These are phyloP conservation scores for Diaporthe australafricana DNA, from an alignment of 2,329 filamentous ascomycete species.

Conservation along the genomic window DNA sequence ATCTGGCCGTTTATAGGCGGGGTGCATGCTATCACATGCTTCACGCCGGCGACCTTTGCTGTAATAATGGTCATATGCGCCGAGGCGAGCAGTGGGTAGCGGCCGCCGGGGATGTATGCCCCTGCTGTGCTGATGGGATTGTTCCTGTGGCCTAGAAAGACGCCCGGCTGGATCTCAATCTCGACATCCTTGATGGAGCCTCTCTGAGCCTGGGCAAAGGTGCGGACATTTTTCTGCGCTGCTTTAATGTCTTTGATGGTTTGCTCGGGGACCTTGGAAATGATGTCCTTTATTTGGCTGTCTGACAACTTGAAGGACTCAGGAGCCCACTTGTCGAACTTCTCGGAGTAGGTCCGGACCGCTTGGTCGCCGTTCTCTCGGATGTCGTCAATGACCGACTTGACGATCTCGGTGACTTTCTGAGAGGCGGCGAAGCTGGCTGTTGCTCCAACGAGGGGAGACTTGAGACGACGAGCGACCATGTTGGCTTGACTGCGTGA, in stretches of 20 bases:
- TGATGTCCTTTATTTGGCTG: slow-evolving; percentile 56
- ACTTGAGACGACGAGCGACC: slow-evolving; percentile 34
- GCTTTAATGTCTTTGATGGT: slow-evolving; percentile 52
- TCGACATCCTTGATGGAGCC: slow-evolving; percentile 61
- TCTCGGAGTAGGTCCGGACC: slow-evolving; percentile 60
- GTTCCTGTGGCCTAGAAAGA: slow-evolving; percentile 63
- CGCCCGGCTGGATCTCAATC: slow-evolving; percentile 60
- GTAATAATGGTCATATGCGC: slow-evolving; percentile 68
- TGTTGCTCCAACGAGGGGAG: slow-evolving; percentile 28
- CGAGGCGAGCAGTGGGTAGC: slow-evolving; percentile 64
- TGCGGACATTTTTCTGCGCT: slow-evolving; percentile 61
- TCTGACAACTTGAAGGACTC: slow-evolving; percentile 59
- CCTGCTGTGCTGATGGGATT: slow-evolving; percentile 59
- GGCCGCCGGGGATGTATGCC: slow-evolving; percentile 62
- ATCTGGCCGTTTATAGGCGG: slow-evolving; percentile 62
- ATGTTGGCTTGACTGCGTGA: slow-evolving; percentile 8
- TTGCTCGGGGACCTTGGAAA: slow-evolving; percentile 57
- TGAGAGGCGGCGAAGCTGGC: slow-evolving; percentile 32
- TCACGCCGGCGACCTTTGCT: slow-evolving; percentile 64
- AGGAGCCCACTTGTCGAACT: slow-evolving; percentile 66
- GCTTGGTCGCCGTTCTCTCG: slow-evolving; percentile 59
- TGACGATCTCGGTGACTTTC: slow-evolving; percentile 51
- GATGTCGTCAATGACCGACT: slow-evolving; percentile 60
- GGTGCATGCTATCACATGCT: slow-evolving; percentile 62
- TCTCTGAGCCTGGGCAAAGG: slow-evolving; percentile 61